Evolutionary conservation across 805 yeast species (phyloP), one percentile per base, ranked within the genome.

Genomic region (Suhomyces emberorum): DNA sequence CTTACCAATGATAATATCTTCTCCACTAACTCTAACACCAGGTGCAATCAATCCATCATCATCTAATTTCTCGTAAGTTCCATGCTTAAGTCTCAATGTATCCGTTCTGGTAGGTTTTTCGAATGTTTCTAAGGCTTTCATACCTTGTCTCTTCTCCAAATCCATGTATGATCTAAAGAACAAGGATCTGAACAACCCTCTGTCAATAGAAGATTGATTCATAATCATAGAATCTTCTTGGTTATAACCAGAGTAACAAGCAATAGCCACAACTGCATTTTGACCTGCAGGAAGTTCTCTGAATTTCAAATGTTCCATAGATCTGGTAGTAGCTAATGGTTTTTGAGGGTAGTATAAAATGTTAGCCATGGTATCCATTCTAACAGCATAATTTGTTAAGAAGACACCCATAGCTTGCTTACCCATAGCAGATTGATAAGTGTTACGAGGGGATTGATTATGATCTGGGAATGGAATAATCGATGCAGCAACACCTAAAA

Each of bases 201-300:
- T 76, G 64, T 93, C 98, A 58, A 93, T 93, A 24, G 96, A 86
- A 8, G 95, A 83, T 71, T 93, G 98, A 63, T 93, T 93, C 98
- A 93, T 93, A 70, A 93, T 93, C 93, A 93, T 88, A 28, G 98
- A 93, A 83, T 93, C 98, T 83, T 93, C 98, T 74, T 93, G 98
- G 65, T 93, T 93, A 67, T 93, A 93, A 57, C 98, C 98, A 28
- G 96, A 86, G 67, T 93, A 93, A 77, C 98, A 93, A 29, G 95
- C 79, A 74, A 93, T 93, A 19, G 98, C 98, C 31, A 93, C 98
- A 64, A 93, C 81, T 18, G 98, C 98, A 59, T 93, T 93, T 70
- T 93, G 98, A 41, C 98, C 98, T 42, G 98, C 98, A 25, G 98
- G 98, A 46, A 93, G 74, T 65, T 93, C 98, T 71, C 98, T 79